Evolutionary conservation across 768 basidiomycete genomes (phyloP).

Genomic region (Phallus indusiatus): DNA sequence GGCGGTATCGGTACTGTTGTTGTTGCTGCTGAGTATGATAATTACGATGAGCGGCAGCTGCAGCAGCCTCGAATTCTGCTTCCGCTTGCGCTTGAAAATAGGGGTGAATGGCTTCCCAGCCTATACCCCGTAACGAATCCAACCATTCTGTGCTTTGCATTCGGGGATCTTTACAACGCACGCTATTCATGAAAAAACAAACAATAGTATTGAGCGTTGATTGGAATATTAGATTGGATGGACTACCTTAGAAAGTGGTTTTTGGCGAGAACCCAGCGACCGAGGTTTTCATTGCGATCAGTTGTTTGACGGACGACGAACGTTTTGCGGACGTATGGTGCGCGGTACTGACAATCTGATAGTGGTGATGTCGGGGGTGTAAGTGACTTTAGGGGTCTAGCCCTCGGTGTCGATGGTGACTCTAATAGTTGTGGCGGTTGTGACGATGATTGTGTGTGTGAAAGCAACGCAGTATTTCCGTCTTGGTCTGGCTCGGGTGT

Average conservation of each 20-base stretch:
- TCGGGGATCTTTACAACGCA: not conserved
- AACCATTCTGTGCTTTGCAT: not conserved
- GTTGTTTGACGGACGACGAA: not conserved
- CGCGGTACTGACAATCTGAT: not conserved
- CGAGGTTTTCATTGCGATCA: not conserved
- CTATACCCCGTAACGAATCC: not conserved
- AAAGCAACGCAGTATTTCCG: too few relatives aligned
- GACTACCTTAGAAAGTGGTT: not conserved
- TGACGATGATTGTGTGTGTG: not conserved
- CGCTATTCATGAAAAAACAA: too few relatives aligned
- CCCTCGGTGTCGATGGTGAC: not conserved
- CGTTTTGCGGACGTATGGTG: not conserved
- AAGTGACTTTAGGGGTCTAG: not conserved
- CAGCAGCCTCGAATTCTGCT: not conserved
- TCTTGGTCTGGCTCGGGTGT: too few relatives aligned
- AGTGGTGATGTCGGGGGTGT: not conserved
- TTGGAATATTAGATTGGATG: too few relatives aligned
- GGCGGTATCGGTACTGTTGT: not conserved
- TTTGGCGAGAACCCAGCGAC: not conserved
- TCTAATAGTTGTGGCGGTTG: too few relatives aligned
- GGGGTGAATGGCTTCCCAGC: slow-evolving; percentile 1
- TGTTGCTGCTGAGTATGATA: not conserved
- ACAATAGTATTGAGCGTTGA: too few relatives aligned
- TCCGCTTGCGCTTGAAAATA: not conserved
- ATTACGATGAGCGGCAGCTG: not conserved